Percentiles rank a stretch among this genome's conserved stretches.
Conservation (phyloP, 2,329 filamentous ascomycete species). For the Venturiaceae sp. region DNA sequence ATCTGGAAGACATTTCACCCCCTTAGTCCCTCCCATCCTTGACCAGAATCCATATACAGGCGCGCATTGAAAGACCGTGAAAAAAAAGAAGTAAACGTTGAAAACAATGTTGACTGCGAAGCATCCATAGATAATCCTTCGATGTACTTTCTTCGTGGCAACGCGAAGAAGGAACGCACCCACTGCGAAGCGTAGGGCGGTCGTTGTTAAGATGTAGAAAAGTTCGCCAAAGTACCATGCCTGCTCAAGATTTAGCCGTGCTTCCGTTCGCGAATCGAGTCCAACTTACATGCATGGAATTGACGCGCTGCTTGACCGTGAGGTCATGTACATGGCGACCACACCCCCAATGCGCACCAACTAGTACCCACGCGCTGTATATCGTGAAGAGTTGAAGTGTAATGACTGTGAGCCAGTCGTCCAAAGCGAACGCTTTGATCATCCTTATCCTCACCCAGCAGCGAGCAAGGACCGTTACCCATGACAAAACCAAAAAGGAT, state of each 20-base stretch:
- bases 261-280: background rate
- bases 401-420: slow-evolving; percentile 7
- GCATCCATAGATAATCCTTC: background rate
- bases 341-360: background rate
- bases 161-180: slow-evolving; percentile 7
- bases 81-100: slow-evolving; percentile 5
- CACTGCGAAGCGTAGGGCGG: slow-evolving; percentile 2
- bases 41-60: slow-evolving; percentile 7
- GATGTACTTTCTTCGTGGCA: background rate
- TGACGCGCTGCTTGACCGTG: background rate
- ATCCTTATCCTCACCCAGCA: slow-evolving; percentile 5
- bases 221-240: slow-evolving; percentile 7
- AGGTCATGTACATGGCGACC: background rate
- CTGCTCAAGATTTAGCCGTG: background rate
- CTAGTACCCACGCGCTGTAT: background rate
- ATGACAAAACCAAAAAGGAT: background rate
- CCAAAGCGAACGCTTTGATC: slow-evolving; percentile 6
- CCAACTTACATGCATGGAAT: slow-evolving; percentile 5
- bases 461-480: background rate
- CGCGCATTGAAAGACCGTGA: slow-evolving; percentile 7
- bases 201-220: slow-evolving; percentile 7
- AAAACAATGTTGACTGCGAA: slow-evolving; percentile 4
- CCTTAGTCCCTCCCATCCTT: background rate
- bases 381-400: slow-evolving; percentile 4
- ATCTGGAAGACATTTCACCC: background rate